Evolutionary conservation across 169 alveolate genomes (phyloP), one percentile per base, ranked within the genome.

Genomic region (Babesia caballi): DNA sequence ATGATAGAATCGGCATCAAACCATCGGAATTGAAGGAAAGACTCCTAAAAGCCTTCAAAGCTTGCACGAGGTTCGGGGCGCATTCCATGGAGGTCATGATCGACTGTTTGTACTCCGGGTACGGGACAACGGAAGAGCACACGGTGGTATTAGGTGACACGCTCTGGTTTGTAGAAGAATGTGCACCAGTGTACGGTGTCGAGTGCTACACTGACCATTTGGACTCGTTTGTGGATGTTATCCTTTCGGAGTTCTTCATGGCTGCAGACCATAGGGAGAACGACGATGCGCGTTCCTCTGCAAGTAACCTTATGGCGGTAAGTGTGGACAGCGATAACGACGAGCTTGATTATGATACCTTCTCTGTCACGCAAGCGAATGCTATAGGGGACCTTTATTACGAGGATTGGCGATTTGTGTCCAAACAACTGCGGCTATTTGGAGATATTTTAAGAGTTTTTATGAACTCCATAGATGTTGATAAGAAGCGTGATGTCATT

Each of bases 21-120:
- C 83, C 83, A 27, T 17, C 42, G 66, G 61, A 78, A 51, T 53
- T 78, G 41, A 78, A 78, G 63, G 60, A 65, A n/a, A n/a, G 70
- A 17, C 47, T 78, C 14, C 54, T 81, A 14, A 12, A 32, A 2
- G 59, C 42, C 17, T 69, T 71, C 67, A 60, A 42, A 15, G 53
- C 88, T 4, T 38, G 57, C 57, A 23, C 38, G 8, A 36, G 40
- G 40, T 40, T 81, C 66, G 83, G 82, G 44, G 32, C 42, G 15
- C 41, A 71, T 40, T 44, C 74, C 21, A 59, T 81, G 78, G 88
- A 81, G 57, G 57, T 63, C 1, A 14, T 81, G 49, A 47, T 81
- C 27, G 88, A 81, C 50, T 69, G 83, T 1, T 57, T 81, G 0
- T 81, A 69, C 52, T 69, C 84, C 23, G 84, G 70, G 1, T 57